phyloP scores from a whole-genome alignment of 129 eudicot species.

The Lonicera japonica region DNA sequence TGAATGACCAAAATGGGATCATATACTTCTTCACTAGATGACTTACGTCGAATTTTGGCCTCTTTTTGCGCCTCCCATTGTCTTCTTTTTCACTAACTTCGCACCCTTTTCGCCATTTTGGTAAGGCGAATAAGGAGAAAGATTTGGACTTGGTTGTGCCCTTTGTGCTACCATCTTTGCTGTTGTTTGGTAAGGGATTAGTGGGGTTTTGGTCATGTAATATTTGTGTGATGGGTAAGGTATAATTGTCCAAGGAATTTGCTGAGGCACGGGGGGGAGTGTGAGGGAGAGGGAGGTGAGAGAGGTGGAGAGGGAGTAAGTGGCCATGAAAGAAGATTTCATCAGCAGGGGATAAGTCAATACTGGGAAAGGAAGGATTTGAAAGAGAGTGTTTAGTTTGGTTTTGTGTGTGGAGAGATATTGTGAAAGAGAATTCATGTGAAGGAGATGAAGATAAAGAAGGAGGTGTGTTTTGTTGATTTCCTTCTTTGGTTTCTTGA shows the following conservation, averaged over 20 bases:
- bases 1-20: constrained; percentile 35
- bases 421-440: constrained; percentile 92
- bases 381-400: constrained; percentile 1
- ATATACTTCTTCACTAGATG: constrained; percentile 62
- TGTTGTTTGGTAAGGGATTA: constrained; percentile 15
- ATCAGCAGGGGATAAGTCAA: constrained; percentile 86
- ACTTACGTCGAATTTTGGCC: constrained; percentile 48
- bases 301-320: constrained; percentile 86
- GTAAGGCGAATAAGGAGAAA: constrained; percentile 42
- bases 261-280: constrained; percentile 76
- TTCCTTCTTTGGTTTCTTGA: constrained; percentile 17
- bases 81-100: constrained; percentile 23
- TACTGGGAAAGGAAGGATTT: constrained; percentile 26
- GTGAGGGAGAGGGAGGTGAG: constrained; percentile 41
- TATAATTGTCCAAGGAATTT: constrained; percentile 67
- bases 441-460: constrained; percentile 71
- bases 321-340: constrained; percentile 91
- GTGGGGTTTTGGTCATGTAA: constrained; percentile 21
- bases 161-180: no score
- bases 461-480: constrained; percentile 29
- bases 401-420: constrained; percentile 54
- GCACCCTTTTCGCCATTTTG: constrained; percentile 43
- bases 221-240: constrained; percentile 46
- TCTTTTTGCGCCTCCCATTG: constrained; percentile 30
- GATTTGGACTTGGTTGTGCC: constrained; percentile 54